Evolutionary conservation across 2,329 filamentous ascomycete genomes (phyloP), one percentile per base, ranked within the genome.

Genomic region (Knufia petricola): DNA sequence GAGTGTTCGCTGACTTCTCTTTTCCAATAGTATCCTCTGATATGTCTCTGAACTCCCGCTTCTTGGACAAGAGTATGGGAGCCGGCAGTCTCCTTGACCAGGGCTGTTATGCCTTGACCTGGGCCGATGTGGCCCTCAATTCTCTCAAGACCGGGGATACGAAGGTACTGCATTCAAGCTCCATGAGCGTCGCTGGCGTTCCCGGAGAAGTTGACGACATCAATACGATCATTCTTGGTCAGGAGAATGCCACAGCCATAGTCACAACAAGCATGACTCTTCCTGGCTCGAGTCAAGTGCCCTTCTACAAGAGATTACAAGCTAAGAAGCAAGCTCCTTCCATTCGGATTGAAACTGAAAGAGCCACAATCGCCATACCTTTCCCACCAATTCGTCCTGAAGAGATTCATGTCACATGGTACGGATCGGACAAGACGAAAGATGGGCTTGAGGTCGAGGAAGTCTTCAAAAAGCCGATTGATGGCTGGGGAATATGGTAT

Each of bases 21-120:
- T n/a, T n/a, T n/a, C n/a, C n/a, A n/a, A n/a, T n/a, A n/a, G n/a
- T n/a, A n/a, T n/a, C n/a, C n/a, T n/a, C n/a, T n/a, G n/a, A n/a
- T n/a, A n/a, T n/a, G n/a, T n/a, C n/a, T n/a, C n/a, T n/a, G n/a
- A 49, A 50, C 44, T 74, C 88, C 69, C 81, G 87, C 48, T 88
- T 94, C 78, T 77, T 94, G 53, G 94, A 92, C 66, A 74, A 76
- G 19, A 81, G 88, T 59, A 74, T 94, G 37, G 87, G 87, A 0
- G 88, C 87, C 24, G 88, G 88, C 46, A 84, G 82, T 2, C 70
- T 94, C 48, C 75, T 94, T 44, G 87, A 94, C 65, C 68, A 94
- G 50, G 88, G 88, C 53, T 84, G 94, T 65, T 94, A 95, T 70
- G 80, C 85, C 36, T 68, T 94, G 54, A 94, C 87, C 26, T 94